Evolutionary conservation across 306 rosid species (phyloP), one percentile per base, ranked within the genome.

Genomic region (Fragaria ananassa): DNA sequence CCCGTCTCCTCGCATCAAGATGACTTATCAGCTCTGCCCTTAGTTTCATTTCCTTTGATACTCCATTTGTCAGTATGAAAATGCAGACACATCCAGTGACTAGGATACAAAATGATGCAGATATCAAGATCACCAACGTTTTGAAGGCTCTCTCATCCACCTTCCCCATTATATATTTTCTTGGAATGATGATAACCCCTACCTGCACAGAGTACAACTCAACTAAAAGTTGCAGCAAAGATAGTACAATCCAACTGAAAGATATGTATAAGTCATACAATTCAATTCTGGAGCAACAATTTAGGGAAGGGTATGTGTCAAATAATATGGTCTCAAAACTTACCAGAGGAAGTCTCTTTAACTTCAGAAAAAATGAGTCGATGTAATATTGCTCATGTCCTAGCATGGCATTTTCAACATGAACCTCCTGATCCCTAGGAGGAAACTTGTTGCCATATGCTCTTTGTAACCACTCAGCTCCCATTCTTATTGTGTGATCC

Each of bases 301-400:
- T 5, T 5, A 50, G 21, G 21, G 21, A 51, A 18, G 23, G 2
- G 23, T 1, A 18, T 51, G 6, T 51, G 27, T n/a, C 13, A 23
- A 56, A 56, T 21, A 56, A 56, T n/a, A 21, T 21, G 62, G 62
- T 21, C 62, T 21, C 62, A 56, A 56, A 18, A 56, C 14, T 64
- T 92, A 96, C 98, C 93, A 96, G 80, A 73, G 99, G 99, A 80
- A 96, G 98, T 81, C 88, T 96, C 96, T 92, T 96, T 78, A 96
- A 77, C 57, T 92, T 88, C 54, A 96, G 88, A 76, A 89, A 92
- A 80, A 96, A 96, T 0, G 99, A 92, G 91, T 96, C 99, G 17
- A 96, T 87, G 81, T 92, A 96, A 85, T 91, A 96, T 67, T 85
- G 85, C 71, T 87, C 82, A 49, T 74, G 81, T 23, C 97, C 99